Evolutionary conservation across 495 filamentous ascomycete species (phyloP), one percentile per base, ranked within the genome.

Genomic region (Neurospora sublineolata): DNA sequence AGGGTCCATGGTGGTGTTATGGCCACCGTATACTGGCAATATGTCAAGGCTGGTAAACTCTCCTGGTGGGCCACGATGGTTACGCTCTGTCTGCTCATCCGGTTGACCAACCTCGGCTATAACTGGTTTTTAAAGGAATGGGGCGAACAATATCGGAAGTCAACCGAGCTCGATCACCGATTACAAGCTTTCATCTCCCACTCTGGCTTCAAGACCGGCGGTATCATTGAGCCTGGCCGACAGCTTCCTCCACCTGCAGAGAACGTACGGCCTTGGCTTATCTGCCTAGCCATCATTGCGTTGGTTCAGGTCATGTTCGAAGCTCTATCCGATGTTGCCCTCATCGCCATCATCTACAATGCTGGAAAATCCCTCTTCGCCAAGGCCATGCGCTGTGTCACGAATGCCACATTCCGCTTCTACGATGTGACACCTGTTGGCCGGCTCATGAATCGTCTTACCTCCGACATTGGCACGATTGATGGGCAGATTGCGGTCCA

Each of bases 391-490:
- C 73, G 85, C 9, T 85, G 85, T 39, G 91, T 94, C 70, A 89
- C 87, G 75, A 86, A 89, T 78, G 91, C 92, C 20, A 94, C 90
- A 2, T 96, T 96, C 79, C 89, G 92, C 41, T 96, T 92, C 79
- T 94, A 93, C 82, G 93, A 96, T 78, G 87, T 93, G 6, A 96
- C 92, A 3, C 93, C 93, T 0, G 87, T 94, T 23, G 92, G 93
- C 0, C 86, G 92, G 30, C 82, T 97, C 74, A 94, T 94, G 92
- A 97, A 97, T 77, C 87, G 93, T 20, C 81, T 97, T 70, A 94
- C 92, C 0, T 91, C 90, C 3, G 93, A 97, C 76, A 94, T 95
- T 79, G 90, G 90, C 14, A 92, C 90, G 18, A 82, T 94, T 10
- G 93, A 97, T 78, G 92, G 92, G 0, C 89, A 90, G 68, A 92